Base-by-base conservation (phyloP, 768 basidiomycete species). In the Asterophora parasitica region DNA sequence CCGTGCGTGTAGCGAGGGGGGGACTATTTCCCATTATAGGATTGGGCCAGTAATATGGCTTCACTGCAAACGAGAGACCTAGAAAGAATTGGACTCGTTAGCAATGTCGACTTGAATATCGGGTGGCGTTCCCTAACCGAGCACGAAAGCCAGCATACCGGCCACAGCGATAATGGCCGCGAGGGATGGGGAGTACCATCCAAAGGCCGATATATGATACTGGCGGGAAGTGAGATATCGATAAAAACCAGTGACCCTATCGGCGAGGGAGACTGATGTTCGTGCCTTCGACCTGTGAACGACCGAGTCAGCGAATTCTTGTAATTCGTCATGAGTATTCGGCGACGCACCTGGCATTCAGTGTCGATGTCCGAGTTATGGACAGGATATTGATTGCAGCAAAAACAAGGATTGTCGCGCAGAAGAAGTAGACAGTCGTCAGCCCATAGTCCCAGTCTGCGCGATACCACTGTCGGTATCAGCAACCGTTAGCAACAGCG, bases 391-490 rank as follows among this genome's bases (percentile, higher is more conserved):
- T 58, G 37, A 55, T 10, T 30, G 62, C 17, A 20, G 52, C 31
- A 10, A 51, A 44, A 3, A 49, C 41, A 11, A 48, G 48, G 27
- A 65, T 63, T 10, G 50, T 57, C 20, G 57, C 58, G 43, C 63
- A 64, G 51, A 67, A 61, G 39, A 65, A 64, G 38, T 57, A 58
- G 26, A 64, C 44, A 4, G 61, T 65, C 13, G 64, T 58, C 26
- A 54, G 54, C 0, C 46, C 64, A 38, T 65, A 67, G 46, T 65
- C 64, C 63, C 59, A 62, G 50, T 67, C 65, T 10, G 63, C 62
- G 1, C 44, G 43, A 41, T 62, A 65, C 61, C 61, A 63, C 63
- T 65, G 12, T 13, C 28, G 33, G 17, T 20, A 4, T 1, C 41
- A 35, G 10, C 4, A n/a, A n/a, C n/a, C n/a, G n/a, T 44, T 13